Evolutionary conservation across 2,329 filamentous ascomycete genomes (phyloP).

Genomic region (Clonostachys rosea): DNA sequence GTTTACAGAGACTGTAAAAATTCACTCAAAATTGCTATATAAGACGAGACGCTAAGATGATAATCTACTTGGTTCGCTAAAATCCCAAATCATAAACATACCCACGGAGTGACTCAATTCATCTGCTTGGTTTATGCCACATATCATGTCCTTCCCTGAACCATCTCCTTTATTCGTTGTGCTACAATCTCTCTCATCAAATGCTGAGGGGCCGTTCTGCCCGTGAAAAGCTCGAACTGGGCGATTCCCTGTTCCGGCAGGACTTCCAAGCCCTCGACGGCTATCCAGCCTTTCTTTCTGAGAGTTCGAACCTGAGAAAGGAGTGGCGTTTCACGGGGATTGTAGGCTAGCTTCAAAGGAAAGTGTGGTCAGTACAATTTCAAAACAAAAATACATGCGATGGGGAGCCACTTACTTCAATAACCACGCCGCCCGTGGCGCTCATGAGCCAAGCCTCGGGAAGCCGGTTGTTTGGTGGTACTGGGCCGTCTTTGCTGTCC

Average conservation of each 20-base stretch:
- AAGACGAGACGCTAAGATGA: no score
- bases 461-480: conserved; percentile 36
- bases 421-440: conserved; percentile 53
- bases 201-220: conserved; percentile 48
- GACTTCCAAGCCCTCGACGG: conserved; percentile 55
- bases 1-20: no score
- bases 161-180: no score
- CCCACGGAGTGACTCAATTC: no score
- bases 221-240: conserved; percentile 59
- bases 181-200: conserved; percentile 33
- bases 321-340: conserved; percentile 47
- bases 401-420: conserved; percentile 19
- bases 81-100: no score
- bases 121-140: no score
- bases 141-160: no score
- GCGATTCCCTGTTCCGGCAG: conserved; percentile 57
- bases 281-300: conserved; percentile 46
- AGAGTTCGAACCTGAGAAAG: conserved; percentile 46
- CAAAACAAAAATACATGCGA: background rate
- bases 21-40: no score
- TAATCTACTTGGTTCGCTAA: no score
- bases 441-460: conserved; percentile 52
- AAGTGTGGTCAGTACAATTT: background rate
- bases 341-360: conserved; percentile 1
- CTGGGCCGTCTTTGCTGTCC: conserved; percentile 2